phyloP scores from a whole-genome alignment of 768 basidiomycete genomes.

The Amanita pseudoporphyria region DNA sequence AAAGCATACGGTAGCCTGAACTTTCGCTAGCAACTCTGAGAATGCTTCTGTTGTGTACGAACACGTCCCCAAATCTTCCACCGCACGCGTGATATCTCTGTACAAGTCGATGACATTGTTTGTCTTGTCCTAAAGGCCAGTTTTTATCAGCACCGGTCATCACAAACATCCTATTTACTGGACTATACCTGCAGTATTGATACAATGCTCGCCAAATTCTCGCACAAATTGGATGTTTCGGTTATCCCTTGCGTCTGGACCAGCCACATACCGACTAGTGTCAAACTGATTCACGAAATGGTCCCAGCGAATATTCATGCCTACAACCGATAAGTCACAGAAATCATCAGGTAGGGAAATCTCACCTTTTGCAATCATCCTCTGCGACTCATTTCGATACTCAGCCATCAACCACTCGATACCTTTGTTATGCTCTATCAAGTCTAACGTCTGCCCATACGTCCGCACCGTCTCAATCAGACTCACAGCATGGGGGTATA shows the following conservation, averaged over 20 bases:
- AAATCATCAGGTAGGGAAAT: slow-evolving; percentile 2
- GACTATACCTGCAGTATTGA: slow-evolving; percentile 72
- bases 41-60: slow-evolving; percentile 81
- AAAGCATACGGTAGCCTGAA: slow-evolving; percentile 72
- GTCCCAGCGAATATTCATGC: slow-evolving; percentile 96
- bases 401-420: slow-evolving; percentile 95
- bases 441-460: slow-evolving; percentile 89
- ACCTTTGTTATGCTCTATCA: slow-evolving; percentile 83
- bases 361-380: slow-evolving; percentile 86
- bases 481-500: slow-evolving; percentile 97
- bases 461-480: slow-evolving; percentile 99
- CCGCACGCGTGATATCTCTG: slow-evolving; percentile 71
- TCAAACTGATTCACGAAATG: slow-evolving; percentile 94
- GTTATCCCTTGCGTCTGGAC: slow-evolving; percentile 72
- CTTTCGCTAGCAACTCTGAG: slow-evolving; percentile 59
- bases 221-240: slow-evolving; percentile 90
- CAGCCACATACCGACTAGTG: slow-evolving; percentile 60
- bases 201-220: slow-evolving; percentile 89
- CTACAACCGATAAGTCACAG: slow-evolving; percentile 26
- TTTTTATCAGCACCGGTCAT: slow-evolving; percentile 3
- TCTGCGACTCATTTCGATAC: slow-evolving; percentile 85
- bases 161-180: not conserved
- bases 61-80: slow-evolving; percentile 85
- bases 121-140: slow-evolving; percentile 67
- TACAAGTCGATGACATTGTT: slow-evolving; percentile 89